Conservation (phyloP, 176 grass and related monocot species). For the Thinopyrum elongatum region DNA sequence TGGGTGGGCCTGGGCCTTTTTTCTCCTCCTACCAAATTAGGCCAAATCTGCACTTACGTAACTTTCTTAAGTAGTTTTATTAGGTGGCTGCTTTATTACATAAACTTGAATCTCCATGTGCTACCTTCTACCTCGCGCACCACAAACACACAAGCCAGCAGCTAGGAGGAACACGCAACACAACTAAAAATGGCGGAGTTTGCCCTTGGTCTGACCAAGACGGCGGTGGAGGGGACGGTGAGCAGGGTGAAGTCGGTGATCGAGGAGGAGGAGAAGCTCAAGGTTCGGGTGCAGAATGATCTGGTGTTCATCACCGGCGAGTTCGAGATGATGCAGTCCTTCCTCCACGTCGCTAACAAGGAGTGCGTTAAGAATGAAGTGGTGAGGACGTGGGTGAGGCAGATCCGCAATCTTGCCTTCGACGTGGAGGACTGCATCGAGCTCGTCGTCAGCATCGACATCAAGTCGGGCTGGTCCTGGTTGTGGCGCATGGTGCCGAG, state of each 20-base stretch:
- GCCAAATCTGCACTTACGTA: no score
- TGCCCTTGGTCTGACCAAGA: not conserved
- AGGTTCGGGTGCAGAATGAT: no score
- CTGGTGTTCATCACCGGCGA: no score
- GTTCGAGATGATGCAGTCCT: not conserved
- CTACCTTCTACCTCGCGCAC: no score
- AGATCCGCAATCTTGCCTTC: not conserved
- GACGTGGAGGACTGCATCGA: not conserved
- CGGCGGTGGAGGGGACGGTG: not conserved
- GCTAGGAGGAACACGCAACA: no score
- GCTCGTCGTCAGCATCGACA: not conserved
- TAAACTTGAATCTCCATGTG: no score
- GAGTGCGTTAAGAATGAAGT: not conserved
- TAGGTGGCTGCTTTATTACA: no score
- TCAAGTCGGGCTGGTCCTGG: not conserved
- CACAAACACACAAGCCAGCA: no score
- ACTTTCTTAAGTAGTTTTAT: no score
- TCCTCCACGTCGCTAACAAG: not conserved
- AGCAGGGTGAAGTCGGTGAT: not conserved
- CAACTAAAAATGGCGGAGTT: not conserved
- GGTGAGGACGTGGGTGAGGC: not conserved
- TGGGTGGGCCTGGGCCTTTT: no score
- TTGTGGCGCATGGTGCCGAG: not conserved
- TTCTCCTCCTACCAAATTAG: no score
- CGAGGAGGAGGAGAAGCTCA: not conserved